Base-by-base conservation (phyloP, 2,329 filamentous ascomycete species). In the Stemphylium lycopersici region DNA sequence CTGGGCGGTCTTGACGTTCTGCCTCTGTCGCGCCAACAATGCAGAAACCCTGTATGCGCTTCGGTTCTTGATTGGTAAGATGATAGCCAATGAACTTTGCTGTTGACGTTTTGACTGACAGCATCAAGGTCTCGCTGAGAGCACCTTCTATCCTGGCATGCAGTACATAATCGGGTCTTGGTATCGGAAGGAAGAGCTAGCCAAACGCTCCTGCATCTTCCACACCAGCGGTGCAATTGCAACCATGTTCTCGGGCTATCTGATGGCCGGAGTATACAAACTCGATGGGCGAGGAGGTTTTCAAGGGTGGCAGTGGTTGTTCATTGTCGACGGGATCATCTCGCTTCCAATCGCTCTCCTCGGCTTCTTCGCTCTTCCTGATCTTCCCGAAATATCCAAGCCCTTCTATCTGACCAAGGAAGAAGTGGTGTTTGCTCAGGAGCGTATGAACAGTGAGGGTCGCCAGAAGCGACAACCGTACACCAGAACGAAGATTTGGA, bases 231-330 rank as follows among this genome's bases (percentile, higher is more conserved):
- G 56, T 2, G 58, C 53, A 1, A 61, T 61, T 15, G 61, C 61
- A 10, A 51, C 50, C 2, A 62, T 62, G 24, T 58, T 62, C 37
- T 58, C 54, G 12, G 78, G 79, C 4, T 80, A 78, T 45, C 73
- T 82, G 55, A 74, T 81, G 65, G 79, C 80, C 4, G 83, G 82
- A 1, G 84, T 82, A 56, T 80, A 84, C 66, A 75, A 77, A 20
- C 77, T 85, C 62, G 84, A 84, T 66, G 85, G 84, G 70, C 84
- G 83, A 62, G 82, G 84, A 61, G 82, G 80, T 15, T 81, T 71
- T n/a, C 48, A 59, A 18, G 68, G 70, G 7, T 73, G 71, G 71
- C 59, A 61, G 48, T 66, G 65, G 63, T 13, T 67, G 2, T 66
- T 66, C 41, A 52, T 64, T 6, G 59, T 65, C 15, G 62, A 65